These are phyloP conservation scores for Taxawa tesnikishii DNA, from an alignment of 2,329 filamentous ascomycete genomes.

Conservation along the genomic window DNA sequence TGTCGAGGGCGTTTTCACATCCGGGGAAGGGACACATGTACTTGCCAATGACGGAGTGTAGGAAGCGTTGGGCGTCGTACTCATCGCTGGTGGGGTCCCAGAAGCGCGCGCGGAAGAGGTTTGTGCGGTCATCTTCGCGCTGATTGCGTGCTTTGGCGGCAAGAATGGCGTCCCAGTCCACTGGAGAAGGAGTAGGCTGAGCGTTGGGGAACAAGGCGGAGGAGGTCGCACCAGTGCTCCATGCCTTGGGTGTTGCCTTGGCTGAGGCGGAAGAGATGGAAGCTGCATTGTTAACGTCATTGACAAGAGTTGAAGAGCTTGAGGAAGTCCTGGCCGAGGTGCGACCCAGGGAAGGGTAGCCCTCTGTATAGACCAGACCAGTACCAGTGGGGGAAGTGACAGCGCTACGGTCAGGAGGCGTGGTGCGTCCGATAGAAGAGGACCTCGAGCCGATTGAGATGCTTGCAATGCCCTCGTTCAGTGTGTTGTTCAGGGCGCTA, in stretches of 20 bases:
- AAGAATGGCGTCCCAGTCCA: slow-evolving; percentile 15
- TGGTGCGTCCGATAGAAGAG: slow-evolving; percentile 3
- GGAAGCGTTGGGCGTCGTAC: slow-evolving; percentile 39
- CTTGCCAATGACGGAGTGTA: slow-evolving; percentile 24
- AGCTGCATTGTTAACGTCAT: too few species aligned
- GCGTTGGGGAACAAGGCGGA: slow-evolving; percentile 23
- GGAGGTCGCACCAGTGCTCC: slow-evolving; percentile 9
- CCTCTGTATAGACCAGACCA: too few species aligned
- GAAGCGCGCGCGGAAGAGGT: slow-evolving; percentile 27
- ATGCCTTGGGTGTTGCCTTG: slow-evolving; percentile 4
- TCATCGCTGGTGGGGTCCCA: slow-evolving; percentile 37
- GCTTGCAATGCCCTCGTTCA: slow-evolving; percentile 2
- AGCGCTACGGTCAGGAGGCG: slow-evolving; percentile 2
- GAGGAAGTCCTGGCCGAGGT: too few species aligned
- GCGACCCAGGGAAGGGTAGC: too few species aligned
- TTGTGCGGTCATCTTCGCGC: slow-evolving; percentile 10
- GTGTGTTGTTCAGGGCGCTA: neutral
- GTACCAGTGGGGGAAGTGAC: slow-evolving; percentile 9
- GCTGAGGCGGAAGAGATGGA: neutral
- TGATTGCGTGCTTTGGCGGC: slow-evolving; percentile 1
- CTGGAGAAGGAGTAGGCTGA: slow-evolving; percentile 15
- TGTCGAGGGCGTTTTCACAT: slow-evolving; percentile 30
- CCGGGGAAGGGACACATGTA: slow-evolving; percentile 42
- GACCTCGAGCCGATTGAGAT: slow-evolving; percentile 4
- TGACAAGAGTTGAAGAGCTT: too few species aligned